Conservation (phyloP, 1,284 basidiomycete species). For the Heliocybe sulcata region DNA sequence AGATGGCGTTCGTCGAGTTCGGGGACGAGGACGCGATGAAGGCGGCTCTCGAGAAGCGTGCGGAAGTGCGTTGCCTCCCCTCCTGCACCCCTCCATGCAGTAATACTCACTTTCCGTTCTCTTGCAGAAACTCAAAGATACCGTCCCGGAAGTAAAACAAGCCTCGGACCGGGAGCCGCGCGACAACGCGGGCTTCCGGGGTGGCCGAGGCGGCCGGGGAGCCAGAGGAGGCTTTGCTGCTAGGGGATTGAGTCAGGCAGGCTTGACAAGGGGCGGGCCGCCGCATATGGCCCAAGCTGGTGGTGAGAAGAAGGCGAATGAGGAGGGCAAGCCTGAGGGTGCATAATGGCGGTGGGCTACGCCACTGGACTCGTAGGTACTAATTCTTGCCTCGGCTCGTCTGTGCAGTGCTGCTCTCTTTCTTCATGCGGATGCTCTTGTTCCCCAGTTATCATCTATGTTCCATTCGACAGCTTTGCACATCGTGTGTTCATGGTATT, state of each 20-base stretch:
- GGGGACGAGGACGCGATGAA: constrained; percentile 79
- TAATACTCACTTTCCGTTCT: constrained; percentile 2
- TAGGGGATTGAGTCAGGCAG: constrained; percentile 61
- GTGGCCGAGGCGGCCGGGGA: constrained; percentile 50
- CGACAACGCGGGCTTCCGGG: constrained; percentile 25
- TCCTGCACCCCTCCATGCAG: not conserved
- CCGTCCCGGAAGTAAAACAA: constrained; percentile 54
- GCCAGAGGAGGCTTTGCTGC: constrained; percentile 51
- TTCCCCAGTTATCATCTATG: too few species aligned
- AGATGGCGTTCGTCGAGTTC: constrained; percentile 81
- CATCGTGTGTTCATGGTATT: too few species aligned
- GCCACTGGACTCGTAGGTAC: not conserved
- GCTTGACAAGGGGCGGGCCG: constrained; percentile 41
- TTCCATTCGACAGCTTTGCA: too few species aligned
- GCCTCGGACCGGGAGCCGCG: constrained; percentile 62
- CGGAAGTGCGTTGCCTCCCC: constrained; percentile 42
- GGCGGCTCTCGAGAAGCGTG: constrained; percentile 63
- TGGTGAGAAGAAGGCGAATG: constrained; percentile 16
- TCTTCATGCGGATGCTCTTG: too few species aligned
- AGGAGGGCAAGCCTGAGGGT: constrained; percentile 13
- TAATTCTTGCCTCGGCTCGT: not conserved
- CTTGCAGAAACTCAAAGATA: constrained; percentile 60
- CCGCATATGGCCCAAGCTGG: constrained; percentile 13
- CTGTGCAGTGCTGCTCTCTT: too few species aligned
- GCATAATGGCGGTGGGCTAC: not conserved